Base-by-base conservation (phyloP, 441 rosid species). In the Corymbia citriodora region DNA sequence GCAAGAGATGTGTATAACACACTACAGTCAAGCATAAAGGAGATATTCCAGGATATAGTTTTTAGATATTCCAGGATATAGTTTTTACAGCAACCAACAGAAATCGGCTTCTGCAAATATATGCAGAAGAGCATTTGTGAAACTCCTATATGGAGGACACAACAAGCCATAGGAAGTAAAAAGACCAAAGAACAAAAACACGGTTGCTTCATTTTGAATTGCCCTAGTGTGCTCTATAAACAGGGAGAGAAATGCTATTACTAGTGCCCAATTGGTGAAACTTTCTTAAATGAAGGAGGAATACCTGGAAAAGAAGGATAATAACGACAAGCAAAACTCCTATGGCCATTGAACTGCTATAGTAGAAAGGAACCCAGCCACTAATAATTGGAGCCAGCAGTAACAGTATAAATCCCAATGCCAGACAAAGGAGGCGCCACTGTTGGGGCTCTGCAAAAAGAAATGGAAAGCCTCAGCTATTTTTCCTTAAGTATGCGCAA, bases 321-420 rank as follows among this genome's bases (percentile, higher is more conserved):
- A 97, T 91, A 82, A 98, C 81, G 90, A 98, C 97, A 70, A 98
- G 99, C 92, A 98, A 94, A 93, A 98, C 91, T 21, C 99, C 99
- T 87, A 98, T 94, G 29, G 97, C 98, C 99, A 98, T 98, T 63
- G 98, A 98, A 90, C 97, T 96, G 92, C 97, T 96, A 91, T 98
- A 97, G 90, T 98, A 97, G 91, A 98, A 98, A 17, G 99, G 99
- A 94, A 95, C 96, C 99, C 99, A 98, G 87, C 94, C 92, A 93
- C 99, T 96, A 92, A 97, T 96, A 89, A 96, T 87, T 23, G 99
- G 98, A 48, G 99, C 99, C 89, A 95, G 89, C 91, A 98, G 89
- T 49, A 97, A 92, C 88, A 97, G 89, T 48, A 94, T 59, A 89
- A 97, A 91, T 91, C 99, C 99, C 81, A 89, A 87, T 40, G 93